Evolutionary conservation across 305 asterid genomes (phyloP).

Genomic region (Solanum hybrid): DNA sequence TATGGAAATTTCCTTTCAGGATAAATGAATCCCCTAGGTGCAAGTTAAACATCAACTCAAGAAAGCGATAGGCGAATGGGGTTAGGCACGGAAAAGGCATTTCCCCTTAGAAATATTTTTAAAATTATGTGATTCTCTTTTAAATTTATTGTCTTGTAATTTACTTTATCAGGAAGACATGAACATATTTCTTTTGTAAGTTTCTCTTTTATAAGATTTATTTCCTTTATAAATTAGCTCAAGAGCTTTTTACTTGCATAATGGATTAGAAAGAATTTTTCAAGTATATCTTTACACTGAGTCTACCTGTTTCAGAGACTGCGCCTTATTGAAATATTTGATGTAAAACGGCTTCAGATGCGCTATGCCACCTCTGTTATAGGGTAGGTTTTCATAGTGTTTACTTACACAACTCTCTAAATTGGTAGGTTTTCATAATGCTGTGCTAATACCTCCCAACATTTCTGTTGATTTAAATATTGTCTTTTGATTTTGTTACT

Average conservation of each 20-base stretch:
- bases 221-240: not conserved
- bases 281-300: not conserved
- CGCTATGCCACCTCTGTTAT: conserved; percentile 76
- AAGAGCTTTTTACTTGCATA: not conserved
- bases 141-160: not conserved
- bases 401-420: conserved; percentile 28
- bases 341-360: conserved; percentile 84
- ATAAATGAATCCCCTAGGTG: not conserved
- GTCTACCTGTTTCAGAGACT: conserved; percentile 42
- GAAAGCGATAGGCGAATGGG: not conserved
- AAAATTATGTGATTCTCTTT: not conserved
- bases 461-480: not conserved
- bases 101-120: not conserved
- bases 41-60: not conserved
- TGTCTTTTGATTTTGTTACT: conserved; percentile 10
- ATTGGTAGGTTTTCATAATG: conserved; percentile 34
- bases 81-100: not conserved
- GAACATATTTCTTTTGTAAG: not conserved
- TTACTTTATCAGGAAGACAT: not conserved
- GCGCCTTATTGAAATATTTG: conserved; percentile 80
- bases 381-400: conserved; percentile 37
- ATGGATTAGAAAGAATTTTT: not conserved
- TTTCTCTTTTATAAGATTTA: not conserved
- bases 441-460: not conserved
- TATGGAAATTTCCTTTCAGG: not conserved